phyloP scores from a whole-genome alignment of 2,329 filamentous ascomycete genomes.

The Hymenoscyphus scutula region DNA sequence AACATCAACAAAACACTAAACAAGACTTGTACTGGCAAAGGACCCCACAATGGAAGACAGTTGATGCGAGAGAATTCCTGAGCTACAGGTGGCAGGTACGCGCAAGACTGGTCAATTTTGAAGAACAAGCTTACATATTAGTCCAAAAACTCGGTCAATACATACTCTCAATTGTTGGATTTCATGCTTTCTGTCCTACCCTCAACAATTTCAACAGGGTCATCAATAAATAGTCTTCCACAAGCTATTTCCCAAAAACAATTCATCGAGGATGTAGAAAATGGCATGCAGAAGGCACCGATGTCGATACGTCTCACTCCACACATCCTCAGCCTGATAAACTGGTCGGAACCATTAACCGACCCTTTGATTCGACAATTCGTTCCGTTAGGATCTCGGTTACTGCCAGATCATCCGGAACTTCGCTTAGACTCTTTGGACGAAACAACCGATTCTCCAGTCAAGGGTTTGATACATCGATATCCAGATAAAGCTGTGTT shows the following conservation, averaged over 20 bases:
- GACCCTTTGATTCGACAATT: slow-evolving; percentile 62
- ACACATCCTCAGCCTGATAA: slow-evolving; percentile 55
- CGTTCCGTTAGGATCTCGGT: slow-evolving; percentile 52
- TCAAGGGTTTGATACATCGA: slow-evolving; percentile 58
- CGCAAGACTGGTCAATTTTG: neutral
- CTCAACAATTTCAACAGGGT: neutral
- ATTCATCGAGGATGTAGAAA: slow-evolving; percentile 53
- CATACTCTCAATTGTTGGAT: neutral
- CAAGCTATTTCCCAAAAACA: neutral
- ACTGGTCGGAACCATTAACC: slow-evolving; percentile 57
- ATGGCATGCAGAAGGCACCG: slow-evolving; percentile 51
- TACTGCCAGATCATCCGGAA: slow-evolving; percentile 53
- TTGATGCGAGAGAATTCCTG: neutral
- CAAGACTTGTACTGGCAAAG: neutral
- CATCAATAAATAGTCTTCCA: neutral
- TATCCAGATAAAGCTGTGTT: slow-evolving; percentile 64
- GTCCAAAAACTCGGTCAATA: neutral
- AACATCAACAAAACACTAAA: neutral
- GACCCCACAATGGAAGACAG: neutral
- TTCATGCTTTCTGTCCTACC: neutral
- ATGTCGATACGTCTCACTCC: slow-evolving; percentile 62
- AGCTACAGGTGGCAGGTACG: neutral
- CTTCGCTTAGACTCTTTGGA: slow-evolving; percentile 57
- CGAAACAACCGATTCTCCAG: slow-evolving; percentile 54
- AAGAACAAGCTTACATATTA: neutral